Percentiles rank a stretch among this genome's conserved stretches.
phyloP scores from a whole-genome alignment of 169 alveolate genomes.

The Sarcocystis neurona region DNA sequence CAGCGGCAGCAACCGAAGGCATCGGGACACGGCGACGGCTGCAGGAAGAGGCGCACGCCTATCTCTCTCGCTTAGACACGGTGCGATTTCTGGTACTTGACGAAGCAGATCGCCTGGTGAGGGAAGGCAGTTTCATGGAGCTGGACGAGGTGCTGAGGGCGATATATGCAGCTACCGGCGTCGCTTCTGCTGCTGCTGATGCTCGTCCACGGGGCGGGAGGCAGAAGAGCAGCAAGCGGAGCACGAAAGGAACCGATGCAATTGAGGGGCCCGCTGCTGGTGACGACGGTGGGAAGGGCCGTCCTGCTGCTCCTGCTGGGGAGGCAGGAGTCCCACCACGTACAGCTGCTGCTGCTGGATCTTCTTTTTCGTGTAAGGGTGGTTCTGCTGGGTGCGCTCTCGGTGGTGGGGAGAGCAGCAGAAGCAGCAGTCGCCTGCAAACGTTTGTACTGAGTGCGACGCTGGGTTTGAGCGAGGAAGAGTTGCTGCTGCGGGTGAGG shows the following conservation, averaged over 20 bases:
- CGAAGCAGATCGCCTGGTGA: slow-evolving; percentile 86
- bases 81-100: slow-evolving; percentile 72
- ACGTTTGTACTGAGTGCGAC: slow-evolving; percentile 26
- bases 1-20: too few relatives aligned
- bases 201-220: slow-evolving; percentile 21
- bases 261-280: neutral
- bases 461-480: neutral
- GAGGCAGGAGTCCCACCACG: neutral
- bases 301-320: neutral
- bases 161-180: slow-evolving; percentile 68
- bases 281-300: neutral
- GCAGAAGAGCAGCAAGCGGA: neutral
- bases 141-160: slow-evolving; percentile 73
- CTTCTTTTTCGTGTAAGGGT: too few relatives aligned
- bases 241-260: neutral
- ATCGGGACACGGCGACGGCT: too few relatives aligned
- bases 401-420: neutral
- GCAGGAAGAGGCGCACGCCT: too few relatives aligned
- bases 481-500: slow-evolving; percentile 15
- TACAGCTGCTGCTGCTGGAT: neutral
- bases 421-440: neutral
- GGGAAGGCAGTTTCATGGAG: slow-evolving; percentile 78
- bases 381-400: too few relatives aligned
- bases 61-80: neutral
- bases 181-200: too few relatives aligned